These are phyloP conservation scores for Epicoccum sorghinum DNA, from an alignment of 2,329 filamentous ascomycete species.

Conservation along the genomic window DNA sequence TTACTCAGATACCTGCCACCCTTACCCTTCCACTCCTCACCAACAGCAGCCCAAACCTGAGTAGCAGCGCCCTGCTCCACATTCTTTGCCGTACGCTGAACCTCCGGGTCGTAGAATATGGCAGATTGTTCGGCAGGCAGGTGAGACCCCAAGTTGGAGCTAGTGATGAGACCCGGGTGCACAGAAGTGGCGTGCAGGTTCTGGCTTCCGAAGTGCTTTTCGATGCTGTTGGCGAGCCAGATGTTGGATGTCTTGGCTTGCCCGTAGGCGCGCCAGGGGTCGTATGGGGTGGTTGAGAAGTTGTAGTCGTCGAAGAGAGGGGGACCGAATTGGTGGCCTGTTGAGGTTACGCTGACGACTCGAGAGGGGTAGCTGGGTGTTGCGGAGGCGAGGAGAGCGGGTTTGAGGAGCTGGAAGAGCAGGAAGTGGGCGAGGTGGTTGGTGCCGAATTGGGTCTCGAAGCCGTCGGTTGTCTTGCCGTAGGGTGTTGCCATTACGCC, in stretches of 20 bases:
- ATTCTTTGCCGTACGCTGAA: conserved; percentile 33
- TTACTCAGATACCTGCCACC: conserved; percentile 46
- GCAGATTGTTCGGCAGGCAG: conserved; percentile 8
- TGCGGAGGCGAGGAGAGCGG: conserved; percentile 49
- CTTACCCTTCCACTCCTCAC: conserved; percentile 37
- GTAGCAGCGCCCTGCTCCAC: conserved; percentile 50
- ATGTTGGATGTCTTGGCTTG: conserved; percentile 60
- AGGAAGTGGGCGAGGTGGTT: conserved; percentile 63
- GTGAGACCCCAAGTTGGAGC: conserved; percentile 13
- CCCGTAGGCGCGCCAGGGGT: conserved; percentile 52
- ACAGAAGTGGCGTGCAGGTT: conserved; percentile 25
- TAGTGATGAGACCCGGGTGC: conserved; percentile 30
- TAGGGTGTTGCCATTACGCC: conserved; percentile 34
- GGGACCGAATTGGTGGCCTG: conserved; percentile 46
- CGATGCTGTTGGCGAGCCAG: conserved; percentile 29
- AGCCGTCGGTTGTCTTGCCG: conserved; percentile 42
- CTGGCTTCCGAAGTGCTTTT: conserved; percentile 18
- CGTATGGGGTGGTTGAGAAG: conserved; percentile 43
- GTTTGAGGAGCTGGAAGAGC: conserved; percentile 58
- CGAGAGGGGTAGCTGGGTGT: conserved; percentile 50
- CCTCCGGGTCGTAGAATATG: conserved; percentile 8
- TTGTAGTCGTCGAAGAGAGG: conserved; percentile 52
- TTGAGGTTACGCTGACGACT: conserved; percentile 55
- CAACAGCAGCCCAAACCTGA: conserved; percentile 46
- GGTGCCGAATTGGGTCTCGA: conserved; percentile 59